Percentiles rank a stretch among this genome's conserved stretches.
phyloP scores from a whole-genome alignment of 805 yeast species.

The Ogataea nitratoaversa region DNA sequence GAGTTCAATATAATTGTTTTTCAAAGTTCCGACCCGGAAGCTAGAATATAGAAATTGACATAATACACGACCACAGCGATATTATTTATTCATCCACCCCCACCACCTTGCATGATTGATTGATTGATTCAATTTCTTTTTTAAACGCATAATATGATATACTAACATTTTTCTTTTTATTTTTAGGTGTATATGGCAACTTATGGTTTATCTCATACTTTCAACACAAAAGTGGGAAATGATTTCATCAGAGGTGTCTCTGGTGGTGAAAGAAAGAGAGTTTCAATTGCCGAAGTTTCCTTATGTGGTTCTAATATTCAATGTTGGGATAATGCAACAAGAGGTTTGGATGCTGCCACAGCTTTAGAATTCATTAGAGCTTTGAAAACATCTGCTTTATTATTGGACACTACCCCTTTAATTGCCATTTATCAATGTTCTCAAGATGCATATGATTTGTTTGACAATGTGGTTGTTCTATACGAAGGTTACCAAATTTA shows the following conservation, averaged over 20 bases:
- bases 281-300: slow-evolving; percentile 74
- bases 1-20: no score
- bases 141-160: no score
- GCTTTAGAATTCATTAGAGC: slow-evolving; percentile 72
- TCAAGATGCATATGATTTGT: slow-evolving; percentile 58
- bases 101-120: no score
- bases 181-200: no score
- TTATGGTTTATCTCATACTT: slow-evolving; percentile 58
- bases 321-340: slow-evolving; percentile 79
- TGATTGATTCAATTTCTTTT: no score
- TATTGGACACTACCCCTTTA: slow-evolving; percentile 11
- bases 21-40: no score
- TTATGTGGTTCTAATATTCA: slow-evolving; percentile 59
- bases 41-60: no score
- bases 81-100: no score
- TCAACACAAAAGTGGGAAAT: slow-evolving; percentile 41
- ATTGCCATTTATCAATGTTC: slow-evolving; percentile 46
- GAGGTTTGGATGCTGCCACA: slow-evolving; percentile 83
- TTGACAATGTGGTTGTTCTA: slow-evolving; percentile 58
- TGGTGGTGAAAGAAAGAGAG: slow-evolving; percentile 85
- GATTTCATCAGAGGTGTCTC: slow-evolving; percentile 49
- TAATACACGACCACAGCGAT: no score
- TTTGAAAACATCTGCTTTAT: slow-evolving; percentile 38
- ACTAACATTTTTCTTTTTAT: no score
- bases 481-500: slow-evolving; percentile 60